Evolutionary conservation across 2,329 filamentous ascomycete species (phyloP), one percentile per base, ranked within the genome.

Genomic region (Alternaria viburni): DNA sequence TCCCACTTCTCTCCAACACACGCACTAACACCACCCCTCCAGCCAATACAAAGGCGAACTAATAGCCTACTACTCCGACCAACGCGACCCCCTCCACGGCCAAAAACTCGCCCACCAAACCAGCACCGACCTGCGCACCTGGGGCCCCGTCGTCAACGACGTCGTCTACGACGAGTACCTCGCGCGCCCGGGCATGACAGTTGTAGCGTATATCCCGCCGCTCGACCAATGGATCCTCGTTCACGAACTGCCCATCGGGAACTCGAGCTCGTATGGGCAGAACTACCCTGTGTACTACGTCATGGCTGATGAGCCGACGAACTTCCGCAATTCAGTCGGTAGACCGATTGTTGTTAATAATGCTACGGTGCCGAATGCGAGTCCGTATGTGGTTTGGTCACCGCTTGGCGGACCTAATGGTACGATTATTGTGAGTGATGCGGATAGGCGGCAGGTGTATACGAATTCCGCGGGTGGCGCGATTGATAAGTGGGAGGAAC

Each of bases 91-190:
- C 19, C 67, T 68, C 17, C 70, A 74, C 45, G 67, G 63, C 45
- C 72, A 74, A 54, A 74, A 74, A 52, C 69, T 74, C 19, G 62
- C 69, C 13, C 70, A 73, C 41, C 69, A 73, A 51, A 69, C 62
- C 28, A 64, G 67, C 12, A 59, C 45, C 8, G 65, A 72, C n/a
- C 61, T 73, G 10, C 28, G 28, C 28, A 68, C 56, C 17, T 73
- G 69, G 69, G 65, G 70, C n/a, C 66, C 67, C 6, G 67, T 67
- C 21, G 62, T 71, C 25, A 66, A 73, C 28, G 72, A 72, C 30
- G 71, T 74, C 9, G 65, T 62, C 8, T 69, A 72, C 23, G 65
- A 65, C 7, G 26, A 62, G 17, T 72, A 70, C 46, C 54, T 57
- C 25, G 68, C 64, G 2, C 69, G 72, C 12, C 71, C 69, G 1